phyloP scores from a whole-genome alignment of 805 yeast genomes.

The Myxozyma mucilagina region DNA sequence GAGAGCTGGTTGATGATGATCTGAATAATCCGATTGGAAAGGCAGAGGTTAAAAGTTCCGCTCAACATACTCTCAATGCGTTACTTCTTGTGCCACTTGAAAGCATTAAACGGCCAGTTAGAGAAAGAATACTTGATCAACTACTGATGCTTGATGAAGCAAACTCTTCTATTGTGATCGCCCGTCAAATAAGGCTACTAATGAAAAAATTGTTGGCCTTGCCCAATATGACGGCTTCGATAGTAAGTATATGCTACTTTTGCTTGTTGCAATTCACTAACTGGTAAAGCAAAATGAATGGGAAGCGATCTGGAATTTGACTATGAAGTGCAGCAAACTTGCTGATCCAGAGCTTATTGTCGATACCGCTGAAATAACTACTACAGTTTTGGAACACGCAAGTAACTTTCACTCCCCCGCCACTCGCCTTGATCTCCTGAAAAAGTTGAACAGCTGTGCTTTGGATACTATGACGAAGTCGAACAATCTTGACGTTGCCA shows the following conservation, averaged over 20 bases:
- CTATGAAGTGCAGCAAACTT: not conserved
- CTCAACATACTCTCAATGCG: not conserved
- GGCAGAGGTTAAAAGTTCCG: not conserved
- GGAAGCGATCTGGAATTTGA: not conserved
- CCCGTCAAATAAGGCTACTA: not conserved
- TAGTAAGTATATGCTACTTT: constrained; percentile 5
- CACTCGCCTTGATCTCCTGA: not conserved
- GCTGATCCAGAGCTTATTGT: not conserved
- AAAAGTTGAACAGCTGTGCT: not conserved
- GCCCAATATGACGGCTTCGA: constrained; percentile 20
- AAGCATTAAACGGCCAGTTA: constrained; percentile 1
- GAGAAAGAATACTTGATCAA: constrained; percentile 17
- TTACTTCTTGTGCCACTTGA: constrained; percentile 12
- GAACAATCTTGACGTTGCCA: not conserved
- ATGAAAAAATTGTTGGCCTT: constrained; percentile 4
- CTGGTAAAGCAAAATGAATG: constrained; percentile 36
- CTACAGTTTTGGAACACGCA: constrained; percentile 7
- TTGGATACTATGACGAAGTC: not conserved
- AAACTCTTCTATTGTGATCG: not conserved
- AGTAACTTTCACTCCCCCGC: constrained; percentile 4
- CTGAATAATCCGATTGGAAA: not conserved
- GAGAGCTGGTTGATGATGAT: not conserved
- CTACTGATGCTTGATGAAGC: constrained; percentile 11
- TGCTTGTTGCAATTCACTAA: constrained; percentile 47
- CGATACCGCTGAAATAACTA: constrained; percentile 3